Conservation (phyloP, 192 early-diverging fungal genomes). For the Pilaira anomala region DNA sequence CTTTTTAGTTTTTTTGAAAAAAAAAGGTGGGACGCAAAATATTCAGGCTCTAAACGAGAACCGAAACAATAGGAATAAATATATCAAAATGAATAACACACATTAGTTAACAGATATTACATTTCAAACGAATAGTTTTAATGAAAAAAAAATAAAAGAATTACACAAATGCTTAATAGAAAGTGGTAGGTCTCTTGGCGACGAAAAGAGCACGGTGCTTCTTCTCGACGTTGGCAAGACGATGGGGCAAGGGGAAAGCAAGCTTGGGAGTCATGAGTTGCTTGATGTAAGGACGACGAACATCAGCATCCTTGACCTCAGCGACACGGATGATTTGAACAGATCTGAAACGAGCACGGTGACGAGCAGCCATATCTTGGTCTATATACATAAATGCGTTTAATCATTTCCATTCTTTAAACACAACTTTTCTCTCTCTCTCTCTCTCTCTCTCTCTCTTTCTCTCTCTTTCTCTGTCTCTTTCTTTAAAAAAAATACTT, state of each 20-base stretch:
- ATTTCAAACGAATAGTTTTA: too few relatives aligned
- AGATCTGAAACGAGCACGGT: slow-evolving; percentile 95
- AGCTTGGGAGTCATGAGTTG: slow-evolving; percentile 88
- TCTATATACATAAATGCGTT: slow-evolving; percentile 81
- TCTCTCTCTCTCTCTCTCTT: background rate
- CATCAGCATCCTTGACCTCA: slow-evolving; percentile 83
- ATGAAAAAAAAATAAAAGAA: too few relatives aligned
- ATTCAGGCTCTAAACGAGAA: too few relatives aligned
- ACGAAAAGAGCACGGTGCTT: slow-evolving; percentile 79
- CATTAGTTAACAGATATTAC: too few relatives aligned
- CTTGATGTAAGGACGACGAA: slow-evolving; percentile 96
- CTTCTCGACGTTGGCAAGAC: slow-evolving; percentile 83
- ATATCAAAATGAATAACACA: too few relatives aligned
- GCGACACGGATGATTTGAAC: slow-evolving; percentile 99
- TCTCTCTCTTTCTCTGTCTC: background rate
- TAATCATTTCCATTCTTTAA: slow-evolving; percentile 91
- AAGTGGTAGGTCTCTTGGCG: slow-evolving; percentile 92
- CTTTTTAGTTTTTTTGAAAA: too few relatives aligned
- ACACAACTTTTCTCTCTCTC: background rate
- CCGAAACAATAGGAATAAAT: too few relatives aligned
- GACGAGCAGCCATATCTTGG: slow-evolving; percentile 99
- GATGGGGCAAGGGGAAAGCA: slow-evolving; percentile 99
- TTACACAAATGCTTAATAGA: slow-evolving; percentile 58
- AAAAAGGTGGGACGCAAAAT: too few relatives aligned
- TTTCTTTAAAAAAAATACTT: background rate